These are phyloP conservation scores for Mucor saturninus DNA, from an alignment of 371 early-diverging fungal genomes.

Conservation along the genomic window DNA sequence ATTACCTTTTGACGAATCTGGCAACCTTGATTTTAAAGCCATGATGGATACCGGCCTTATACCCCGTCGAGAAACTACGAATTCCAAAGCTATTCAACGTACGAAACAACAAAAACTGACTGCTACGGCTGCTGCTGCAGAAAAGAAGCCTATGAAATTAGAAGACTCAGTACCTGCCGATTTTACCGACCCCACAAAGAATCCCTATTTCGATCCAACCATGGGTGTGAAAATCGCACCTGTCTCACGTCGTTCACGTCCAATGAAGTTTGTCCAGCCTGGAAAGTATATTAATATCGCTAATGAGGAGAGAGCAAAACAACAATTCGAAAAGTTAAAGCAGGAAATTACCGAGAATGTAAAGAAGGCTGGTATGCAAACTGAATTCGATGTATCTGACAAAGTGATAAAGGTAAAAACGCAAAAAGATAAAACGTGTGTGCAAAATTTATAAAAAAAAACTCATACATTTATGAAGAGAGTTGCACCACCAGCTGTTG, in stretches of 20 bases:
- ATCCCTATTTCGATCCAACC: constrained; percentile 86
- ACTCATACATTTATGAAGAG: constrained; percentile 25
- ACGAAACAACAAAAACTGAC: constrained; percentile 21
- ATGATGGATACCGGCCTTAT: constrained; percentile 60
- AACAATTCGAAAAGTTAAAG: constrained; percentile 83
- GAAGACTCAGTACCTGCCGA: constrained; percentile 42
- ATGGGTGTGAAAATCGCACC: constrained; percentile 57
- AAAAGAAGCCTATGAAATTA: constrained; percentile 48
- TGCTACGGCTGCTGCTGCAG: constrained; percentile 15
- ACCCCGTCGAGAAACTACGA: constrained; percentile 58
- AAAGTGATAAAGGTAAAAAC: constrained; percentile 67
- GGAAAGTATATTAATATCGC: constrained; percentile 86
- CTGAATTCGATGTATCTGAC: constrained; percentile 79
- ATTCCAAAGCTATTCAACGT: constrained; percentile 54
- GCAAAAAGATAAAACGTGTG: constrained; percentile 4
- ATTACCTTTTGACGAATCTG: constrained; percentile 35
- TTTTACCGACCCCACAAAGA: constrained; percentile 72
- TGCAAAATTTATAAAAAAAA: constrained; percentile 4
- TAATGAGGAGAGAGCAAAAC: constrained; percentile 79
- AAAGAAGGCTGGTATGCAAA: constrained; percentile 83
- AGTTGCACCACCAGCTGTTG: constrained; percentile 82
- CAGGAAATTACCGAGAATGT: constrained; percentile 83
- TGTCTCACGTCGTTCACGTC: constrained; percentile 58
- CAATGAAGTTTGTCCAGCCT: constrained; percentile 78
- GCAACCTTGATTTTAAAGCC: constrained; percentile 52